These are phyloP conservation scores for Pleurotus ostreatus DNA, from an alignment of 768 basidiomycete species.

Conservation along the genomic window DNA sequence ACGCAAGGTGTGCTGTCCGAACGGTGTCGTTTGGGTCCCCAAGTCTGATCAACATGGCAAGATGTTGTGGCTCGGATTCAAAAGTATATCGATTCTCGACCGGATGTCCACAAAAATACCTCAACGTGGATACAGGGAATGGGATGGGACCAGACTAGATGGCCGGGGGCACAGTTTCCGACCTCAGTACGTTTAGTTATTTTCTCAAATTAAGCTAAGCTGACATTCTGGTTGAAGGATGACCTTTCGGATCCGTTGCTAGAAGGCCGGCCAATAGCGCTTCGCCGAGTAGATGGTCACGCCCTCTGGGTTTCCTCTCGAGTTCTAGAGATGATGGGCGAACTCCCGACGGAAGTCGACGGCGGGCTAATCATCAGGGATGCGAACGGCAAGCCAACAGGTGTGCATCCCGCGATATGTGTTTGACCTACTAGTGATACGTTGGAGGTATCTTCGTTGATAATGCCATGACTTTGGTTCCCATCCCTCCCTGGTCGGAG, in stretches of 20 bases:
- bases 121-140: conserved; percentile 76
- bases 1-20: conserved; percentile 43
- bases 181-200: conserved; percentile 48
- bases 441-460: conserved; percentile 72
- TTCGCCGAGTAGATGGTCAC: conserved; percentile 79
- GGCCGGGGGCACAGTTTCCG: conserved; percentile 63
- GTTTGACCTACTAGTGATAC: not conserved
- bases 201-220: not conserved
- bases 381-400: conserved; percentile 60
- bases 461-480: conserved; percentile 80
- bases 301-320: conserved; percentile 82
- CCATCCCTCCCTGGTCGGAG: conserved; percentile 58
- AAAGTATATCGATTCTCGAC: conserved; percentile 51
- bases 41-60: conserved; percentile 17
- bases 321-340: conserved; percentile 59
- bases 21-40: not conserved
- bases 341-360: conserved; percentile 57
- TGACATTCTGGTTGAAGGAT: conserved; percentile 34
- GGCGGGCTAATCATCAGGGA: conserved; percentile 78
- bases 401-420: conserved; percentile 25
- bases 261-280: conserved; percentile 62
- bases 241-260: conserved; percentile 78
- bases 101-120: conserved; percentile 49
- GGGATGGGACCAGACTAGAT: conserved; percentile 94
- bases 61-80: conserved; percentile 65